These are phyloP conservation scores for Cucurbita moschata DNA, from an alignment of 306 rosid species.

Conservation along the genomic window DNA sequence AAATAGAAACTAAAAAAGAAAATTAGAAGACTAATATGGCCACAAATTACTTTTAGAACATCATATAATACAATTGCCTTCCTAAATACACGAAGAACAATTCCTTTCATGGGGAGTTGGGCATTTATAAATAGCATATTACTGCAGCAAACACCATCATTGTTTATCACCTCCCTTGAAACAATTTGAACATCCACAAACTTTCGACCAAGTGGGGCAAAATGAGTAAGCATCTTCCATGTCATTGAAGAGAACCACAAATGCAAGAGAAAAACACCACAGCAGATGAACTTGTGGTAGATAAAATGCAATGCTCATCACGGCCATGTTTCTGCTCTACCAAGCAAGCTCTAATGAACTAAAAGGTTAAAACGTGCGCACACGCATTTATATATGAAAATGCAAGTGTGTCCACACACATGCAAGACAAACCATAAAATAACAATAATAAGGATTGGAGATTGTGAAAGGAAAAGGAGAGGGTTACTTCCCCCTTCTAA, in stretches of 20 bases:
- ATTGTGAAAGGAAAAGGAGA: no score
- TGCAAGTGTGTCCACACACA: not conserved
- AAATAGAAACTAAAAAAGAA: not conserved
- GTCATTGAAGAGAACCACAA: not conserved
- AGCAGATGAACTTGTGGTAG: not conserved
- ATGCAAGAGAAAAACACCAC: not conserved
- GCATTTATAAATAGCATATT: not conserved
- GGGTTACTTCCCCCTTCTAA: not conserved
- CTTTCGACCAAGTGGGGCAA: not conserved
- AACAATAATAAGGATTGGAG: not conserved
- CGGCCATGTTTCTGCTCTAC: not conserved
- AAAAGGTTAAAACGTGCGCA: not conserved
- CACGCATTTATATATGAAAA: not conserved
- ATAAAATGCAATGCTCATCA: not conserved
- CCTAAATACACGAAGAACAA: not conserved
- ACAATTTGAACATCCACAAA: not conserved
- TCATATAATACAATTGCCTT: not conserved
- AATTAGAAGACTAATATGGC: not conserved
- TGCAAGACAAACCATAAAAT: not conserved
- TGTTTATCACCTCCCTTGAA: not conserved
- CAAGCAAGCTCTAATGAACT: not conserved
- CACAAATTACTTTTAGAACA: not conserved
- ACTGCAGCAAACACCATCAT: not conserved
- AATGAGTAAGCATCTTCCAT: not conserved
- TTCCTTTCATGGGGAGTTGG: not conserved